Conservation (phyloP, 164 flowering plant species). For the Macadamia integrifolia region DNA sequence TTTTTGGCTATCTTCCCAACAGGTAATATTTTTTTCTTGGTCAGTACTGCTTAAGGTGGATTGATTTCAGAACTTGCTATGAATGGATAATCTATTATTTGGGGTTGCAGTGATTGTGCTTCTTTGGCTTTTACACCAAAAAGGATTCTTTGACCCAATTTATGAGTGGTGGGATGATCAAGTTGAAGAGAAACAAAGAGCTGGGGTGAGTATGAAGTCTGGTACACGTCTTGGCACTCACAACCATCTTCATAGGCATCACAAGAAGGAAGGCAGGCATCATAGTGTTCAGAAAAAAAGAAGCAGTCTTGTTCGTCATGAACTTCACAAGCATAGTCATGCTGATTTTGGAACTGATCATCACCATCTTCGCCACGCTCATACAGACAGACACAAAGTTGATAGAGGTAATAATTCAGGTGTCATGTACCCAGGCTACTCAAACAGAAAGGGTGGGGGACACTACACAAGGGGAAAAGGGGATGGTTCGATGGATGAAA, state of each 20-base stretch:
- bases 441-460: constrained; percentile 1
- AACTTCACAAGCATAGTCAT: constrained; percentile 26
- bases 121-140: constrained; percentile 84
- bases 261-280: constrained; percentile 28
- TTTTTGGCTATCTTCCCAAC: constrained; percentile 71
- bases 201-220: constrained; percentile 16
- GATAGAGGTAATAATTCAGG: constrained; percentile 22
- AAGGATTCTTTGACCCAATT: constrained; percentile 77
- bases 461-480: constrained; percentile 7
- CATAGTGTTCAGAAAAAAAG: constrained; percentile 27
- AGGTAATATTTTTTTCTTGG: constrained; percentile 32
- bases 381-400: constrained; percentile 52
- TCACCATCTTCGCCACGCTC: constrained; percentile 50
- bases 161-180: constrained; percentile 93
- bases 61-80: neutral
- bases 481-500: constrained; percentile 20
- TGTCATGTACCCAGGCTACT: constrained; percentile 13
- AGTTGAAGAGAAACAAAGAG: constrained; percentile 19
- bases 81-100: constrained; percentile 4
- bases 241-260: constrained; percentile 29
- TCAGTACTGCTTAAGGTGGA: neutral
- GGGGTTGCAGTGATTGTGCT: constrained; percentile 60
- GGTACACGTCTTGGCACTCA: constrained; percentile 16
- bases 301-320: constrained; percentile 21
- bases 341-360: constrained; percentile 26